Percentiles rank a stretch among this genome's conserved stretches.
These are phyloP conservation scores for Chrysanthemum seticuspe DNA, from an alignment of 129 eudicot genomes.

Conservation along the genomic window DNA sequence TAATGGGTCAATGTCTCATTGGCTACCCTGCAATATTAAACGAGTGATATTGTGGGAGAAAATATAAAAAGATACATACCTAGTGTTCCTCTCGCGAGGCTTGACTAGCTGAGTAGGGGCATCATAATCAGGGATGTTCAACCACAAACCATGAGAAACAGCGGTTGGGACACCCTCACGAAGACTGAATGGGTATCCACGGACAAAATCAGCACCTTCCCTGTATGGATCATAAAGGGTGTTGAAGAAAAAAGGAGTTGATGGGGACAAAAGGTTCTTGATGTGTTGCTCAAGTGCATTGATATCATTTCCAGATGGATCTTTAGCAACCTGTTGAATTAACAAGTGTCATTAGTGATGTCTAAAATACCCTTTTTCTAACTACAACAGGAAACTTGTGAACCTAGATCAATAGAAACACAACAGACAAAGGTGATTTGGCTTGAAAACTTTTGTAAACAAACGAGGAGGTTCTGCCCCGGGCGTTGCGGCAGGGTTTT, in stretches of 20 bases:
- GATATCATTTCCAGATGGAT: constrained; percentile 61
- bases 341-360: not conserved
- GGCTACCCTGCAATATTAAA: not conserved
- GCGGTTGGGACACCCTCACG: constrained; percentile 67
- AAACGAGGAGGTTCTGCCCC: no score
- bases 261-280: constrained; percentile 61
- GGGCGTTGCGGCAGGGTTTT: no score
- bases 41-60: not conserved
- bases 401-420: not conserved
- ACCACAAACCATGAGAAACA: constrained; percentile 61
- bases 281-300: constrained; percentile 76
- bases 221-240: constrained; percentile 62
- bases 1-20: not conserved
- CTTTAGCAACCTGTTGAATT: constrained; percentile 56
- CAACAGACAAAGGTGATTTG: not conserved
- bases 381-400: not conserved
- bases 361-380: constrained; percentile 13
- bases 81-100: constrained; percentile 51
- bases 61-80: constrained; percentile 22
- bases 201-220: constrained; percentile 68
- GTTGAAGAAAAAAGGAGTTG: constrained; percentile 69
- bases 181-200: constrained; percentile 67
- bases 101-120: constrained; percentile 61
- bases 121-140: constrained; percentile 54
- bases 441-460: not conserved